Evolutionary conservation across 495 filamentous ascomycete species (phyloP), one percentile per base, ranked within the genome.

Genomic region (Xylaria acuta): DNA sequence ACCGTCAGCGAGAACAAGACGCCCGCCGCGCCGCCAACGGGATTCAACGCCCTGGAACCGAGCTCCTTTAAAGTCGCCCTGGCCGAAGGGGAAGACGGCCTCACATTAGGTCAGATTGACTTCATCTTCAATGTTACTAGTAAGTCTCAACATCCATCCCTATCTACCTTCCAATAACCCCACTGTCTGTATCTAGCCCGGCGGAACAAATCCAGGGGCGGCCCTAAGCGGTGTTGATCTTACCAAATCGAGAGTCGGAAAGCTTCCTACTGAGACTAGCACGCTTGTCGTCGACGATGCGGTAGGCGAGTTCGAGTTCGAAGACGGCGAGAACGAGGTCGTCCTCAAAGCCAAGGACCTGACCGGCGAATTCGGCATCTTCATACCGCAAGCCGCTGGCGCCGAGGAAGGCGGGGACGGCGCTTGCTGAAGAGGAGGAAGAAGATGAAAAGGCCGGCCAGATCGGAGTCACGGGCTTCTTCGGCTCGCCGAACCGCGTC

Each of bases 261-360:
- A 75, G 30, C 76, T 83, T 40, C 79, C 77, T 73, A 27, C 74
- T 18, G 81, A 82, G 70, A 73, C 78, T 27, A 76, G 76, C 25
- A 69, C 64, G 6, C 83, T 84, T 38, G 75, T 82, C 58, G 77
- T 82, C 60, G 79, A 77, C 32, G 78, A 71, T 20, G 70, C 72
- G 34, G 54, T 82, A 0, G 82, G 81, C 65, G 82, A 84, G 80
- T 69, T 77, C 22, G 82, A 83, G 71, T 84, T 84, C 59, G 82
- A 84, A 71, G 78, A 27, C n/a, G 82, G 82, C n/a, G 82, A 84
- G 77, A 82, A 82, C 64, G 82, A 83, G 75, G 56, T 81, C 2
- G 78, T 81, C 0, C 64, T 82, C 0, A 82, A 71, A 5, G 79
- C 81, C 18, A n/a, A 62, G 18, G 74, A 80, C 69, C 58, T 83